phyloP scores from a whole-genome alignment of 768 basidiomycete genomes.

The Xanthoconium purpureum region DNA sequence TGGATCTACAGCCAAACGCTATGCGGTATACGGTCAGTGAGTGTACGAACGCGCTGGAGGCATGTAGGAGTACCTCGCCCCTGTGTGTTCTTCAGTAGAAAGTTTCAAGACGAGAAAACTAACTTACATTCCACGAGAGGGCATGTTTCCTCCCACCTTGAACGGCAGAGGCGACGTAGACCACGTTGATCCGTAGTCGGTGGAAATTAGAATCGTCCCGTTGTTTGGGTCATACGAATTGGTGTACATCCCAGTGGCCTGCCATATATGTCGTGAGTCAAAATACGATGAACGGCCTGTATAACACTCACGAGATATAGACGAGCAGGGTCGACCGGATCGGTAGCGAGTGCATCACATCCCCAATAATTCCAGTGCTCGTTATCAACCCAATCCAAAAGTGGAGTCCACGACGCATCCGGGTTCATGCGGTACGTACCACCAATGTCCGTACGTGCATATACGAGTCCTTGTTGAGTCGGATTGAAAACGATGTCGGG shows the following conservation, averaged over 20 bases:
- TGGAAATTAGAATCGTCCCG: conserved; percentile 55
- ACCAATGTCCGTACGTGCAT: conserved; percentile 67
- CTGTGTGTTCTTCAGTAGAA: not conserved
- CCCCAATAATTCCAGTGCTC: conserved; percentile 61
- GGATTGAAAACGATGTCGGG: conserved; percentile 62
- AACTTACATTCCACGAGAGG: conserved; percentile 49
- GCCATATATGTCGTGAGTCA: not conserved
- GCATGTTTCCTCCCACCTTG: conserved; percentile 55
- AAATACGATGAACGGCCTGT: not conserved
- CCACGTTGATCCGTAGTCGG: conserved; percentile 56
- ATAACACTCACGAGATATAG: conserved; percentile 40
- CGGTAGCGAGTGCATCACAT: conserved; percentile 59
- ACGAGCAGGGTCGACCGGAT: conserved; percentile 53
- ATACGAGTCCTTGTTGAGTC: conserved; percentile 55
- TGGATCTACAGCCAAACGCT: conserved; percentile 64
- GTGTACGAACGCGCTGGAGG: not conserved
- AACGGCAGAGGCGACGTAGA: conserved; percentile 52
- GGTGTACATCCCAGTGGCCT: conserved; percentile 14
- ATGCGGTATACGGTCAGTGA: not conserved
- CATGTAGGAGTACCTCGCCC: conserved; percentile 6
- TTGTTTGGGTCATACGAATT: conserved; percentile 11
- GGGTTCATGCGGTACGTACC: conserved; percentile 62
- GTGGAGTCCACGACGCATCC: conserved; percentile 60
- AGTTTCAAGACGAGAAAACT: not conserved
- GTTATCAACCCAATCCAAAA: conserved; percentile 51